Evolutionary conservation across 164 flowering plant genomes (phyloP).

Genomic region (Macadamia integrifolia): DNA sequence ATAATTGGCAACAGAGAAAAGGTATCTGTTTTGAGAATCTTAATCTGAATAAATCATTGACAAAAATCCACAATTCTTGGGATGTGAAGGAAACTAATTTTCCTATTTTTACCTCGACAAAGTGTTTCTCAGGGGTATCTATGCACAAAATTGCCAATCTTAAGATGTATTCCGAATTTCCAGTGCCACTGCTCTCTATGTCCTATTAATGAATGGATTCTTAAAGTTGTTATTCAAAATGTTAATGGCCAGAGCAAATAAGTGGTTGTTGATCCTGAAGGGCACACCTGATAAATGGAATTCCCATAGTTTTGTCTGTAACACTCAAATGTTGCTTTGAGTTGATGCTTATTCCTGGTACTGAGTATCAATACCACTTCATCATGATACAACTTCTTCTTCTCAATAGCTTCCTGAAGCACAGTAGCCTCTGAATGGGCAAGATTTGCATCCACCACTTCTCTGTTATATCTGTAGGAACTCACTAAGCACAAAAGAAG

Average conservation of each 20-base stretch:
- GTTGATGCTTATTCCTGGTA: constrained; percentile 63
- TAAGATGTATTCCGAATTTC: constrained; percentile 41
- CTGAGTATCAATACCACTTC: constrained; percentile 45
- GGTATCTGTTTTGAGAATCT: too few species aligned
- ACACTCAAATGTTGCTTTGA: constrained; percentile 49
- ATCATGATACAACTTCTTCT: constrained; percentile 44
- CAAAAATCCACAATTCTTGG: too few species aligned
- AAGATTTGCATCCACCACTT: constrained; percentile 34
- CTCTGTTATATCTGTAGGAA: constrained; percentile 62
- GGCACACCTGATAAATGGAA: constrained; percentile 50
- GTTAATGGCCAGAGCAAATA: too few species aligned
- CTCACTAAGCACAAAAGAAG: constrained; percentile 57
- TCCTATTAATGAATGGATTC: constrained; percentile 30
- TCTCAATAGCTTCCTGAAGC: constrained; percentile 45
- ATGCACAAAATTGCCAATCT: constrained; percentile 48
- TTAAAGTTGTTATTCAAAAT: too few species aligned
- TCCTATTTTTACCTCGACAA: constrained; percentile 57
- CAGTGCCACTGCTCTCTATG: constrained; percentile 35
- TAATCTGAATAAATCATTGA: background rate
- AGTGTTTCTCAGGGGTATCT: constrained; percentile 64
- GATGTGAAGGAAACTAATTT: background rate
- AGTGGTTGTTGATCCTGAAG: too few species aligned
- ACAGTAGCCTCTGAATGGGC: constrained; percentile 50
- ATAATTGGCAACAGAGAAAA: too few species aligned
- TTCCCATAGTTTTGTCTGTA: constrained; percentile 46